phyloP scores from a whole-genome alignment of 1,284 basidiomycete genomes.

The Microbotryum scabiosae region DNA sequence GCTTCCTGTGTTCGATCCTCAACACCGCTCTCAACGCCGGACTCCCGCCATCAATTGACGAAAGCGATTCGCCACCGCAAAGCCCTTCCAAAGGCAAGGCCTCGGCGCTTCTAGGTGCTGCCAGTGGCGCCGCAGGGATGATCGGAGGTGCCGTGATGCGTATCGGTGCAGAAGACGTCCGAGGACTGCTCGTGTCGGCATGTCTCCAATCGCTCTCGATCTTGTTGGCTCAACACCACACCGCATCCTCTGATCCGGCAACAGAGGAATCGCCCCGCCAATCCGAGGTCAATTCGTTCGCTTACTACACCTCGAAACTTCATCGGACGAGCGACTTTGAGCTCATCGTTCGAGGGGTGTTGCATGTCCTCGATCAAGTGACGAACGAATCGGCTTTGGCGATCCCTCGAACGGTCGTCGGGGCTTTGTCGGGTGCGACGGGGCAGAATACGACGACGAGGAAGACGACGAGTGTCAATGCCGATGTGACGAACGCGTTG shows the following conservation, averaged over 20 bases:
- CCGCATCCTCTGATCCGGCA: constrained; percentile 37
- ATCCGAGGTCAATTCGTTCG: constrained; percentile 71
- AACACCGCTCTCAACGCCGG: constrained; percentile 68
- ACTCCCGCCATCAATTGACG: constrained; percentile 35
- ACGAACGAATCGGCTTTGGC: constrained; percentile 30
- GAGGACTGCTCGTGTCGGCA: background rate
- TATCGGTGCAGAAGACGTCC: constrained; percentile 4
- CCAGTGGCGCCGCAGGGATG: constrained; percentile 1
- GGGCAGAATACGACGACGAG: background rate
- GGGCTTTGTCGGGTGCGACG: background rate
- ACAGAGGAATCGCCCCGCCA: constrained; percentile 35
- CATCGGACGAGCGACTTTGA: constrained; percentile 79
- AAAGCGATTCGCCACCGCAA: background rate
- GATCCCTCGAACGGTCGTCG: background rate
- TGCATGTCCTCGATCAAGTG: constrained; percentile 62
- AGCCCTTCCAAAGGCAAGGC: background rate
- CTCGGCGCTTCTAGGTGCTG: background rate
- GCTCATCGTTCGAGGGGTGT: constrained; percentile 67
- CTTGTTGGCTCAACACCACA: constrained; percentile 20
- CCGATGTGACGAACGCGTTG: constrained; percentile 37
- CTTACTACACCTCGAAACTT: constrained; percentile 80
- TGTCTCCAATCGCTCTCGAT: constrained; percentile 18
- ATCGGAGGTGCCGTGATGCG: background rate
- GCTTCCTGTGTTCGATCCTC: constrained; percentile 77
- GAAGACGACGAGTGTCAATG: background rate